A percentile compares a stretch with the other conserved stretches of the same genome.
Evolutionary conservation across 2,329 filamentous ascomycete species (phyloP).

Genomic region (Aspergillus awamori): DNA sequence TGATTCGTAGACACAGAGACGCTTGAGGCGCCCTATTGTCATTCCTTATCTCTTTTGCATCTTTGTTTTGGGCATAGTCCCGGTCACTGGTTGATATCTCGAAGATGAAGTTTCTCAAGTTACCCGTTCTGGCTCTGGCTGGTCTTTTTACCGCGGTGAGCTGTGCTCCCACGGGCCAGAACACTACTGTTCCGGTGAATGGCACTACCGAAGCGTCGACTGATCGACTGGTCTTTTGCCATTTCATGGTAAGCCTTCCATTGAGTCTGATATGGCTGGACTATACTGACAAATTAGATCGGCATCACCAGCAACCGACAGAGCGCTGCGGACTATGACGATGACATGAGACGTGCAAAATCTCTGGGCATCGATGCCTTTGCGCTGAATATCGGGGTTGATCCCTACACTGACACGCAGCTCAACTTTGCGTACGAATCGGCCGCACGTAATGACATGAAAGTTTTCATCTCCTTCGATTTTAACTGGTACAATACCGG

Average conservation of each 20-base stretch:
- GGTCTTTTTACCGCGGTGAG: not conserved
- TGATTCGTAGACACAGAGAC: not conserved
- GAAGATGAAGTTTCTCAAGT: conserved; percentile 21
- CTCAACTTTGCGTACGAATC: conserved; percentile 55
- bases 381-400: conserved; percentile 55
- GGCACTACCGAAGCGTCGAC: conserved; percentile 6
- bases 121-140: conserved; percentile 20
- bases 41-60: not conserved
- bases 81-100: not conserved
- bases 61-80: not conserved
- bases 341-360: conserved; percentile 52
- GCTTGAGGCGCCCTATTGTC: not conserved
- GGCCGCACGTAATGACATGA: conserved; percentile 51
- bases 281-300: conserved; percentile 35
- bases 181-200: not conserved
- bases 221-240: conserved; percentile 45
- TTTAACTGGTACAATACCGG: conserved; percentile 53
- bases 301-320: conserved; percentile 50
- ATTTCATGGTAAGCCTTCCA: conserved; percentile 46
- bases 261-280: not conserved
- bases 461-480: conserved; percentile 62
- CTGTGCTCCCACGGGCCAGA: conserved; percentile 15
- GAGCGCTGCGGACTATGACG: conserved; percentile 50
- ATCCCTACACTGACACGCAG: conserved; percentile 49
- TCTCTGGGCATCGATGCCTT: conserved; percentile 52